Base-by-base conservation (phyloP, 176 grass and related monocot genomes). In the Guadua angustifolia region DNA sequence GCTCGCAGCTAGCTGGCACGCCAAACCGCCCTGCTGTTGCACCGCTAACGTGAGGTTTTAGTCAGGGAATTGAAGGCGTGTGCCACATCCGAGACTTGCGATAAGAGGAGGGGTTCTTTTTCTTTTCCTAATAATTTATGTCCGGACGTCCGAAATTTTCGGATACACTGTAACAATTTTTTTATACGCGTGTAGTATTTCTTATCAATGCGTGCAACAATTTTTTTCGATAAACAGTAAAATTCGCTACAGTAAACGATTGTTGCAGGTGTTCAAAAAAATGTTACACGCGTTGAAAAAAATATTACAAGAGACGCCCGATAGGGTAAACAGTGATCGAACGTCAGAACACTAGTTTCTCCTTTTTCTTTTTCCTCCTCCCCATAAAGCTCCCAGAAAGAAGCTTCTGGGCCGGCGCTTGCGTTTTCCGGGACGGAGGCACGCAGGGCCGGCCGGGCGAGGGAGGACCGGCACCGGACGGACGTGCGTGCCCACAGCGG, bases 371-470 rank as follows among this genome's bases (percentile, higher is more conserved):
- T 78, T 33, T 18, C 55, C 82, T 40, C 61, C 22, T 21, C 7
- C 7, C 7, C 5, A 1, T 25, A 51, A 73, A 71, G 52, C 15
- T 12, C n/a, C 22, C 5, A 2, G 21, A 82, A 65, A 42, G 70
- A 69, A 70, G 52, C 24, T 58, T 53, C 68, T 9, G 50, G 52
- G n/a, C n/a, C n/a, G n/a, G 40, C 7, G 25, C 57, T 7, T 35
- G 63, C 38, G 43, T 39, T 62, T 9, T 47, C 55, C 69, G 60
- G 69, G 40, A 32, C 7, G 66, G 18, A 62, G 25, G 29, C 44
- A 83, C 16, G 69, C 50, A 62, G 81, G 57, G 19, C 17, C 69
- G 79, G 21, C n/a, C n/a, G 14, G 36, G 2, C n/a, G n/a, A n/a
- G 1, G 29, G 29, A n/a, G 53, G 19, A n/a, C 0, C 9, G 53